phyloP scores from a whole-genome alignment of 768 basidiomycete genomes.

The Psilocybe azurescens region DNA sequence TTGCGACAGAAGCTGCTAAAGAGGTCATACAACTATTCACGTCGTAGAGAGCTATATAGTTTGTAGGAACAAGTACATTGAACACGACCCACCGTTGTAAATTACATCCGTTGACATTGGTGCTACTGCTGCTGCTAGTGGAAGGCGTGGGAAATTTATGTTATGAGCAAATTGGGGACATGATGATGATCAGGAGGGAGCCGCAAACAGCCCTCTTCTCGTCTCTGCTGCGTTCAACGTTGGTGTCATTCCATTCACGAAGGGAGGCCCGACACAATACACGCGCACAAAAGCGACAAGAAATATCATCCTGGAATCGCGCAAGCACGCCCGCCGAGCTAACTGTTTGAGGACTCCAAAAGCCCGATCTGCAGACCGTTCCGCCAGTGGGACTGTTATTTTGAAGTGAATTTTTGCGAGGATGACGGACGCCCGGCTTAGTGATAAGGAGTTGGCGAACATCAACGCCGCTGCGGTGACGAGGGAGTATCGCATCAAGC shows the following conservation, averaged over 20 bases:
- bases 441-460: slow-evolving; percentile 73
- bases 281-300: neutral
- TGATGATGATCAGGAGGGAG: slow-evolving; percentile 13
- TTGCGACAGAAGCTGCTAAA: slow-evolving; percentile 44
- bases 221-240: slow-evolving; percentile 7
- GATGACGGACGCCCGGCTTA: slow-evolving; percentile 67
- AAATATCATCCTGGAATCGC: neutral
- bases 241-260: neutral
- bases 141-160: slow-evolving; percentile 14
- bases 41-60: neutral
- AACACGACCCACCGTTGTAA: too few relatives aligned
- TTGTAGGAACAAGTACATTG: neutral
- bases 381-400: neutral
- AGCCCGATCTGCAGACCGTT: neutral
- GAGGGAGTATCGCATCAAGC: slow-evolving; percentile 85
- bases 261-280: neutral
- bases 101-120: neutral
- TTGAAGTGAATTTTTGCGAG: neutral
- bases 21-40: slow-evolving; percentile 44
- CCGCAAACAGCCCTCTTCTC: slow-evolving; percentile 16
- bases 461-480: slow-evolving; percentile 92
- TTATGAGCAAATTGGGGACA: slow-evolving; percentile 12
- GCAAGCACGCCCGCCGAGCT: too few relatives aligned
- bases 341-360: neutral
- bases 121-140: neutral